Evolutionary conservation across 331 rosid species (phyloP), one percentile per base, ranked within the genome.

Genomic region (Erythrophleum ivorense): DNA sequence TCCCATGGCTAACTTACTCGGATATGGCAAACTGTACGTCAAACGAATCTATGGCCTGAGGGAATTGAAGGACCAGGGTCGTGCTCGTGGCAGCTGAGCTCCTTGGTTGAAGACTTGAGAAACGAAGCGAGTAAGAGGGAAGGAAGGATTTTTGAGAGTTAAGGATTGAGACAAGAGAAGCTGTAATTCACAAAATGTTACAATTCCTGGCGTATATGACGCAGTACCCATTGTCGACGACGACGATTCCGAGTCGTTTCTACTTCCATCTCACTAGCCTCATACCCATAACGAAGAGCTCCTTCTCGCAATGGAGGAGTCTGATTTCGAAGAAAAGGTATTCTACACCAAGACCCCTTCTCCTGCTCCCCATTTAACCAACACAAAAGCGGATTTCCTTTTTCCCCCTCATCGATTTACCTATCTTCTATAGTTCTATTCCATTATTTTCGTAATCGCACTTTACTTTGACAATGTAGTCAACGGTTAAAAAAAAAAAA

Each of bases 201-300:
- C 98, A 92, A 89, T 92, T 91, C 8, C 98, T 97, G 68, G 97
- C 97, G 19, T 92, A 88, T 86, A 90, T 92, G 98, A 92, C 88
- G 18, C 95, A 94, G 75, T 91, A 86, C 73, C 94, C 97, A 18
- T 84, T 92, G 88, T 90, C 97, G 72, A 88, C 95, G 34, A 87
- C 86, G 84, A 90, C 84, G 7, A 89, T 92, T 83, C 97, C 97
- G 88, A 85, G 81, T 91, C 98, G 84, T 88, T 83, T 86, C 63
- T 90, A 81, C 87, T 92, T 12, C 98, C 97, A 8, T 90, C 94
- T 59, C 98, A 95, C 54, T 95, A 95, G 97, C 97, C 97, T 14
- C 97, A 90, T 31, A 91, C 95, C 50, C 98, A 92, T 16, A 92
- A 83, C 82, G 98, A 92, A 67, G 98, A 95, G 57, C 91, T 95